Base-by-base conservation (phyloP, 176 grass and related monocot genomes). In the Poa annua region DNA sequence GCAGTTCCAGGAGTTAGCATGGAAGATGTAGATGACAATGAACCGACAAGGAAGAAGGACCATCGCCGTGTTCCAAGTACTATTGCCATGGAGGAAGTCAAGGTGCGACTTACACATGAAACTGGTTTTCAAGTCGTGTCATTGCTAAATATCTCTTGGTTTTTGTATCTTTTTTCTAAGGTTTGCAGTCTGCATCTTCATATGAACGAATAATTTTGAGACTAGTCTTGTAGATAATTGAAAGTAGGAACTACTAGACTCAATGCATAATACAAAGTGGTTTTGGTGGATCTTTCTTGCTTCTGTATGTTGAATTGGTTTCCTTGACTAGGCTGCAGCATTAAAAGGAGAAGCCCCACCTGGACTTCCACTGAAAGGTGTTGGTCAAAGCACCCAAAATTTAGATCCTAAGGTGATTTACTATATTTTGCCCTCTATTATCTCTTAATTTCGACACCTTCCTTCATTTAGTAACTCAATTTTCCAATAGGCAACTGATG, bases 61-160 rank as follows among this genome's bases (percentile, higher is more conserved):
- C 93, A 99, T 92, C 89, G 91, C 3, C 89, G 96, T 32, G 86
- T 99, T 85, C 96, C 96, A 69, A 99, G 96, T 80, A 96, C 96
- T 85, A 96, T 96, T 81, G 96, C 96, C 77, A 99, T 99, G 15
- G 93, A 96, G 91, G 96, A 99, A 96, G 91, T 96, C 78, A 99
- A 99, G 96, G 96, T 99, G 83, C 39, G 85, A 41, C 49, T 68
- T 69, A 57, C 36, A 56, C n/a, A 25, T 79, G 39, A 66, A 70
- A 20, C 50, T 79, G 0, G 8, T 79, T 80, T 80, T 75, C 65
- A 73, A 35, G 11, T 56, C 8, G 22, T 16, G 48, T 42, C 25
- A 79, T 33, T 48, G 64, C 79, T 66, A 60, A 35, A 73, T 48
- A 71, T 56, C 39, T 66, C 22, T 15, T 41, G 0, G 20, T 33